Evolutionary conservation across 2,329 filamentous ascomycete genomes (phyloP), one percentile per base, ranked within the genome.

Genomic region (Sporothrix mexicana): DNA sequence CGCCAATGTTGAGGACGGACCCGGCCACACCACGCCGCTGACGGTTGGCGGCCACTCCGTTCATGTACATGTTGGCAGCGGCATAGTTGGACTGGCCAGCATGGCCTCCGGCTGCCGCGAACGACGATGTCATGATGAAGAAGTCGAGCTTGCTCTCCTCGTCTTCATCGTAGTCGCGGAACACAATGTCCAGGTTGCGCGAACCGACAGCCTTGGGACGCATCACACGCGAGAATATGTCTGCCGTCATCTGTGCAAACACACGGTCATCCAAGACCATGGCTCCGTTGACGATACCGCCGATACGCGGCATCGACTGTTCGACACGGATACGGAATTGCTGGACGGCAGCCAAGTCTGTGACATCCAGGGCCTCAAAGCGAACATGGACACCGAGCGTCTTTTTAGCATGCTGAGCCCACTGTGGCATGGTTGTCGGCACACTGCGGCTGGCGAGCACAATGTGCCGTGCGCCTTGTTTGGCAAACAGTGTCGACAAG

Each of bases 11-110:
- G 64, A 85, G 78, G 3, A 81, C 82, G 0, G 82, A 83, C 0
- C 76, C 83, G 0, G 78, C 77, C 0, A 82, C 77, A 0, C 82
- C 82, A 8, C 80, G 79, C 2, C 73, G 74, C 3, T 81, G 82
- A 1, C 83, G 73, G 8, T 75, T 74, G 0, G 80, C 80, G 0
- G 82, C 83, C 0, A 85, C 77, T 2, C 82, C 82, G 74, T 85
- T 85, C 83, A 85, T 84, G 80, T 81, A 84, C 78, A 84, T 84
- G 77, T 85, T 85, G 25, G 83, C 83, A 0, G 83, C 80, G 0
- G 83, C 83, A 69, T 85, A 85, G 77, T 84, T 84, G 36, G 82
- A 79, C 76, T 85, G 83, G 0, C 83, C 83, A 0, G 81, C 78
- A 71, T 85, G 83, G 0, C 83, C 83, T 15, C 83, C 83, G 6